phyloP scores from a whole-genome alignment of 768 basidiomycete genomes.

The Rhizopogon salebrosus region DNA sequence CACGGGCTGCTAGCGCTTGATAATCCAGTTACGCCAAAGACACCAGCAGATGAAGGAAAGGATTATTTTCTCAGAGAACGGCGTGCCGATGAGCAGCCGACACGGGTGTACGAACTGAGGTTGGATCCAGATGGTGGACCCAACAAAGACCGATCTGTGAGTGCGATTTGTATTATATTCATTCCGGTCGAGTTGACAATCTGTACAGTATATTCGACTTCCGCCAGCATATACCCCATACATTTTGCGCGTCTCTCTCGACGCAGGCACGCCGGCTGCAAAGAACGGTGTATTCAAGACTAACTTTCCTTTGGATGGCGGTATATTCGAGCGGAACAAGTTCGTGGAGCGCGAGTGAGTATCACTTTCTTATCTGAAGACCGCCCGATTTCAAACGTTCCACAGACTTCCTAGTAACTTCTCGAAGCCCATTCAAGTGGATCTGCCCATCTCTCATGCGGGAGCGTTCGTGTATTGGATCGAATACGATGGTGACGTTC shows the following conservation, averaged over 20 bases:
- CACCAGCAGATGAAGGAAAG: slow-evolving; percentile 90
- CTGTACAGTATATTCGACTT: slow-evolving; percentile 88
- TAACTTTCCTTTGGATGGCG: slow-evolving; percentile 95
- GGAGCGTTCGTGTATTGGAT: slow-evolving; percentile 96
- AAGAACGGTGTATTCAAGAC: slow-evolving; percentile 92
- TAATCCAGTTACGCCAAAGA: slow-evolving; percentile 60
- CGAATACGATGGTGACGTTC: slow-evolving; percentile 70
- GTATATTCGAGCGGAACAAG: slow-evolving; percentile 68
- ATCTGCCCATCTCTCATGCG: slow-evolving; percentile 93
- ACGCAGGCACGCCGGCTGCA: slow-evolving; percentile 88
- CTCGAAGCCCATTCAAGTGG: slow-evolving; percentile 87
- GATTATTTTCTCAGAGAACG: slow-evolving; percentile 72
- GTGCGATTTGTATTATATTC: slow-evolving; percentile 21
- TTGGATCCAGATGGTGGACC: slow-evolving; percentile 92
- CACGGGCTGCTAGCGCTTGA: not conserved
- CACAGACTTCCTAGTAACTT: slow-evolving; percentile 78
- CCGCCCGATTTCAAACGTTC: not conserved
- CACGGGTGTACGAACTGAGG: slow-evolving; percentile 81
- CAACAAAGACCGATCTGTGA: slow-evolving; percentile 74
- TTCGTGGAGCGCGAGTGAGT: slow-evolving; percentile 75
- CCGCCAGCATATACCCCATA: slow-evolving; percentile 89
- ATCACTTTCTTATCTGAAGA: slow-evolving; percentile 1
- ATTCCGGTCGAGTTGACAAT: slow-evolving; percentile 5
- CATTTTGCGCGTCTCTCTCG: slow-evolving; percentile 83
- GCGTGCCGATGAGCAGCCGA: slow-evolving; percentile 50